Conservation (phyloP, 1,284 basidiomycete species). For the Tylopilus orsonianus region DNA sequence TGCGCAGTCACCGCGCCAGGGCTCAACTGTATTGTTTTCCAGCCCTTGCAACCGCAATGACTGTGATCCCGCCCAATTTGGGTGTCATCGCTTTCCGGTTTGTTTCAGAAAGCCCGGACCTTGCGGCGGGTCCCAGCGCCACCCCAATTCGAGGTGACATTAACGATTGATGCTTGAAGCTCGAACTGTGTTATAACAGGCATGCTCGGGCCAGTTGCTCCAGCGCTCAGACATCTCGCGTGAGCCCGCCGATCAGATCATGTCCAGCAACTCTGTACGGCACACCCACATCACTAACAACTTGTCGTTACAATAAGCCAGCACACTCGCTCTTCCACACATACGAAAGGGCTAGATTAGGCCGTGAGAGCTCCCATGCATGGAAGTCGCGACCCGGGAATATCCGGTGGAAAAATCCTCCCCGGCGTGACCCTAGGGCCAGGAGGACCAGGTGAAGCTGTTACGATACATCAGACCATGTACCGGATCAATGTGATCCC, state of each 20-base stretch:
- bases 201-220: conserved; percentile 9
- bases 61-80: conserved; percentile 6
- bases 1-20: conserved; percentile 11
- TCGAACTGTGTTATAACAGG: conserved; percentile 9
- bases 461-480: background rate
- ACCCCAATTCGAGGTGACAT: conserved; percentile 18
- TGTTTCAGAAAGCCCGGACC: conserved; percentile 1
- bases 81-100: conserved; percentile 3
- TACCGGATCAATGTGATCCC: background rate
- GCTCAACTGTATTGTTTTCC: background rate
- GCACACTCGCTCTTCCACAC: background rate
- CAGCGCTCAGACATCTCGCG: background rate
- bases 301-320: too few relatives aligned
- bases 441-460: too few relatives aligned
- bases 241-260: background rate
- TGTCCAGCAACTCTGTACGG: background rate
- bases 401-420: conserved; percentile 9
- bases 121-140: background rate
- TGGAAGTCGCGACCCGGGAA: conserved; percentile 15
- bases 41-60: conserved; percentile 2
- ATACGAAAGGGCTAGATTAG: background rate
- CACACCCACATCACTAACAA: background rate
- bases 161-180: conserved; percentile 4
- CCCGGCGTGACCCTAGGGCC: conserved; percentile 1
- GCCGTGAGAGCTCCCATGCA: background rate